Conservation (phyloP, 1,139 yeast genomes). For the Taiozyma sp. region DNA sequence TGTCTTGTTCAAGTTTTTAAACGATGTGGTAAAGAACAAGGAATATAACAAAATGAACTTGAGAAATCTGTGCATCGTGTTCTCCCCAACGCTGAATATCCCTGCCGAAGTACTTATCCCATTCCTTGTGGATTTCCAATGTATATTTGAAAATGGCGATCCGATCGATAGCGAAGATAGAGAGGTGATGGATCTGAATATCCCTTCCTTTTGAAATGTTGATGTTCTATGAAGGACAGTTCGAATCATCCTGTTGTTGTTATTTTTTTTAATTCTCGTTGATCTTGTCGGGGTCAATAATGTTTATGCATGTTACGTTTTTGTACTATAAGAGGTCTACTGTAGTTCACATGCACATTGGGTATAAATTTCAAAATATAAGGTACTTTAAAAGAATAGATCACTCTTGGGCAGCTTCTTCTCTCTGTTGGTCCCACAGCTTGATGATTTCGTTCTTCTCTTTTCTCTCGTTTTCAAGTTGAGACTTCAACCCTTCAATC, state of each 20-base stretch:
- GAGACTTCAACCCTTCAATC: slow-evolving; percentile 39
- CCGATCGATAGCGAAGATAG: slow-evolving; percentile 30
- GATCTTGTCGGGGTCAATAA: not conserved
- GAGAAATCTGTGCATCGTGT: slow-evolving; percentile 75
- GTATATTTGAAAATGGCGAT: slow-evolving; percentile 53
- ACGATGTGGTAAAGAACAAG: slow-evolving; percentile 58
- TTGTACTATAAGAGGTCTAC: slow-evolving; percentile 15
- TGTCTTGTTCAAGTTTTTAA: slow-evolving; percentile 63
- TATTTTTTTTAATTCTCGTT: not conserved
- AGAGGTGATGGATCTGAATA: slow-evolving; percentile 28
- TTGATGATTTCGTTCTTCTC: slow-evolving; percentile 54
- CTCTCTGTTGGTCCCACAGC: slow-evolving; percentile 43
- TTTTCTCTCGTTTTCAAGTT: slow-evolving; percentile 41
- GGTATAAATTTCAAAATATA: not conserved
- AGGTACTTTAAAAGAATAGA: not conserved
- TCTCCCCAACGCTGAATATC: slow-evolving; percentile 77
- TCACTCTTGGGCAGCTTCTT: slow-evolving; percentile 9
- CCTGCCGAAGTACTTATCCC: slow-evolving; percentile 61
- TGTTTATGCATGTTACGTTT: not conserved
- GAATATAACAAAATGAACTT: slow-evolving; percentile 79
- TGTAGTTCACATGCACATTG: not conserved
- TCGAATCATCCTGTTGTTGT: not conserved
- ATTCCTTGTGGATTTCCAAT: slow-evolving; percentile 59
- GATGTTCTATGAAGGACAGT: not conserved
- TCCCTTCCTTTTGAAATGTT: slow-evolving; percentile 24